These are phyloP conservation scores for Pseudocercospora crystallina DNA, from an alignment of 2,329 filamentous ascomycete species.

Conservation along the genomic window DNA sequence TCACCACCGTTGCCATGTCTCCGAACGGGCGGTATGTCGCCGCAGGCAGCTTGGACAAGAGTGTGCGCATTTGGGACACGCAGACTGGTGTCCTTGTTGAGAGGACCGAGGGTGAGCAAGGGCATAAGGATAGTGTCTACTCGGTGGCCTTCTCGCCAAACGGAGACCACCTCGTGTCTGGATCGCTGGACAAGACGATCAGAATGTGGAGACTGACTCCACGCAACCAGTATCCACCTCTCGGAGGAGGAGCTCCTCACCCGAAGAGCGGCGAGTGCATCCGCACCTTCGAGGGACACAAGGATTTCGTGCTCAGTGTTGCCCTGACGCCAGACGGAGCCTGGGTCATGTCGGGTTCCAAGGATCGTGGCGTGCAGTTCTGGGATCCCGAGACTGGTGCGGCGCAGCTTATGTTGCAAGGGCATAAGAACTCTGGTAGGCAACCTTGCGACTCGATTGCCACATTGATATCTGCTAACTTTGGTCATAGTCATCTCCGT, in stretches of 20 bases:
- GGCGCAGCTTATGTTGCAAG: slow-evolving; percentile 97
- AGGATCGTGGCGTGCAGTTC: slow-evolving; percentile 96
- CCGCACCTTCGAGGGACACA: slow-evolving; percentile 95
- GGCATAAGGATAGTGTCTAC: slow-evolving; percentile 96
- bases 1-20: slow-evolving; percentile 96
- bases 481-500: slow-evolving; percentile 77
- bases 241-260: slow-evolving; percentile 40
- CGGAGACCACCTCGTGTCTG: slow-evolving; percentile 88
- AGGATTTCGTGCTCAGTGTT: slow-evolving; percentile 97
- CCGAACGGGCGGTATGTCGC: slow-evolving; percentile 93
- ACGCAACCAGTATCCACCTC: slow-evolving; percentile 48
- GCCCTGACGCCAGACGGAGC: slow-evolving; percentile 89
- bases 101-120: slow-evolving; percentile 86
- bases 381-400: slow-evolving; percentile 94
- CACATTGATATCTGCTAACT: slow-evolving; percentile 4
- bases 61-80: slow-evolving; percentile 95
- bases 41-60: slow-evolving; percentile 94
- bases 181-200: slow-evolving; percentile 95
- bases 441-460: slow-evolving; percentile 12
- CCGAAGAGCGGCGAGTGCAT: slow-evolving; percentile 88
- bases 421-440: slow-evolving; percentile 89
- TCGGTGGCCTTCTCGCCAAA: slow-evolving; percentile 94
- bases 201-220: slow-evolving; percentile 93
- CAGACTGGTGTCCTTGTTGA: slow-evolving; percentile 82
- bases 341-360: slow-evolving; percentile 97